phyloP scores from a whole-genome alignment of 2,329 filamentous ascomycete genomes.

The Colletotrichum theobromicola region DNA sequence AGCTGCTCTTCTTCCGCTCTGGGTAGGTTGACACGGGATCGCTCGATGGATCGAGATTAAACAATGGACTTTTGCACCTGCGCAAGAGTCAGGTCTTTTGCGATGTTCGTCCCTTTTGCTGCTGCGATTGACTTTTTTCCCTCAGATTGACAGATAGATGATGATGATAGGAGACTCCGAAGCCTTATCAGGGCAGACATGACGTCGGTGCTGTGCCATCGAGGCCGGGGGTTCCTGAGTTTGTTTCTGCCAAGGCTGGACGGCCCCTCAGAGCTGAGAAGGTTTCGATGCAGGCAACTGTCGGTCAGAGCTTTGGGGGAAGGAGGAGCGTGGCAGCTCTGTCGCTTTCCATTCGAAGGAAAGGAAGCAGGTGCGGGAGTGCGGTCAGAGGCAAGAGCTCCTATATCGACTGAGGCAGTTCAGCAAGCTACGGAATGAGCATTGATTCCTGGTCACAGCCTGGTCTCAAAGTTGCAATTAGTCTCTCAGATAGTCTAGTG shows the following conservation, averaged over 20 bases:
- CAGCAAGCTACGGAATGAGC: not conserved
- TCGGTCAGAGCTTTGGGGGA: not conserved
- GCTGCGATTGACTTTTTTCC: not conserved
- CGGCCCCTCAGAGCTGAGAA: not conserved
- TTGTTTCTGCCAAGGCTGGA: not conserved
- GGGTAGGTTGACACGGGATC: constrained; percentile 18
- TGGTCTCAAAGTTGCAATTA: not conserved
- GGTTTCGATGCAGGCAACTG: not conserved
- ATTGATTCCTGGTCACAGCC: not conserved
- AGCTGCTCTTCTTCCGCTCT: constrained; percentile 10
- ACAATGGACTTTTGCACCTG: not conserved
- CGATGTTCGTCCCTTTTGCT: not conserved
- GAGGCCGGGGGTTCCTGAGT: not conserved
- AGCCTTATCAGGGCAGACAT: not conserved
- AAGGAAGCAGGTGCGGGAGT: not conserved
- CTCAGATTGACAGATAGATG: not conserved
- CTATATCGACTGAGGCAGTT: not conserved
- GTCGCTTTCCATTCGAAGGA: not conserved
- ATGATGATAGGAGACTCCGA: not conserved
- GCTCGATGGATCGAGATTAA: constrained; percentile 13
- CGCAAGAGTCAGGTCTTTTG: not conserved
- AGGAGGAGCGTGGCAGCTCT: not conserved
- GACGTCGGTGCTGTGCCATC: constrained; percentile 1
- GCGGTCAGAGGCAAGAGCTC: not conserved
- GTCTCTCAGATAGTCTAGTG: not conserved